A percentile compares a stretch with the other conserved stretches of the same genome.
phyloP scores from a whole-genome alignment of 768 basidiomycete species.

The Amanita subjunquillea region DNA sequence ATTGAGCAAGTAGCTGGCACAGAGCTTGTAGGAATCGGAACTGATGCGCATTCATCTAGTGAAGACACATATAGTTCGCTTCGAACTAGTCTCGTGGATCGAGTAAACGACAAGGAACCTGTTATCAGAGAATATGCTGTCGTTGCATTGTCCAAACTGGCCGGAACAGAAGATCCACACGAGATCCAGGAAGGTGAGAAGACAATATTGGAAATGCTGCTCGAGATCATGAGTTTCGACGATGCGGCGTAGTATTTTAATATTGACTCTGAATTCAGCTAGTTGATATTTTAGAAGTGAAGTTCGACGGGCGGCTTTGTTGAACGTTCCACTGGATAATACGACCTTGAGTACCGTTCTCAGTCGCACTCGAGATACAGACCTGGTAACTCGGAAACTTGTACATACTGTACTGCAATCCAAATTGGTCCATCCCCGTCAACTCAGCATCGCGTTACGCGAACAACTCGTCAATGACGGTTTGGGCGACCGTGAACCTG shows the following conservation, averaged over 20 bases:
- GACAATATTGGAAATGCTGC: constrained; percentile 53
- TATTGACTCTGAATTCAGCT: neutral
- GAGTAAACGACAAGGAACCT: constrained; percentile 82
- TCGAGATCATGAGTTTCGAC: constrained; percentile 64
- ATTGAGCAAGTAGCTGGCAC: constrained; percentile 57
- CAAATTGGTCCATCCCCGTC: constrained; percentile 53
- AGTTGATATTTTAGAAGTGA: constrained; percentile 36
- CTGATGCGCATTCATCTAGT: constrained; percentile 28
- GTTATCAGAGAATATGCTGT: constrained; percentile 79
- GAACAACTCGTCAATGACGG: constrained; percentile 83
- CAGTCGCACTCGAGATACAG: constrained; percentile 76
- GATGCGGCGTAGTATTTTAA: constrained; percentile 45
- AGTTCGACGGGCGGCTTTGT: constrained; percentile 82
- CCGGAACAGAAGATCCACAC: constrained; percentile 57
- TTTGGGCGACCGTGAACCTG: constrained; percentile 79
- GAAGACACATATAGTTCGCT: constrained; percentile 74
- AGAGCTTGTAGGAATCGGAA: neutral
- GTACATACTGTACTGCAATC: constrained; percentile 63
- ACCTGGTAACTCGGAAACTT: constrained; percentile 68
- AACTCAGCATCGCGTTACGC: constrained; percentile 69
- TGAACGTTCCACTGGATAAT: constrained; percentile 59
- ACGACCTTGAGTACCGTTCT: constrained; percentile 60
- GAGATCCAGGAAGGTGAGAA: constrained; percentile 38
- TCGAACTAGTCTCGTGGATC: constrained; percentile 57
- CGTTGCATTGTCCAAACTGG: constrained; percentile 68